Conservation (phyloP, 106 monocot species). For the Dendrobium nobile region DNA sequence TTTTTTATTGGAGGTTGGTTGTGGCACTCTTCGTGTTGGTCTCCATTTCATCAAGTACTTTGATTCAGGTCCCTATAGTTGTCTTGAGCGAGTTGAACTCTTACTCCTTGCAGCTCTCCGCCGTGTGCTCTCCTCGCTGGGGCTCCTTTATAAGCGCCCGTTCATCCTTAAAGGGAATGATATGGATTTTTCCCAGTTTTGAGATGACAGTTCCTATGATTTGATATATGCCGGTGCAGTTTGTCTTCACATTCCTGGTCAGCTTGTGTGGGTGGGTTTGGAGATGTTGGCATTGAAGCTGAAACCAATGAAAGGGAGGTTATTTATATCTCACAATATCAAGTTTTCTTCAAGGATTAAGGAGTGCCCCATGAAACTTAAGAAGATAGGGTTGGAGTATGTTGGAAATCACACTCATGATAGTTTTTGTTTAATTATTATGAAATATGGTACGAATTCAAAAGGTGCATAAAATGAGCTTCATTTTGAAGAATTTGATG, state of each 20-base stretch:
- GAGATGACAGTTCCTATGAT: slow-evolving; percentile 38
- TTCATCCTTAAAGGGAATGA: slow-evolving; percentile 73
- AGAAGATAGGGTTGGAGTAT: slow-evolving; percentile 64
- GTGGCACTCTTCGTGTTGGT: slow-evolving; percentile 91
- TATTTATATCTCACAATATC: slow-evolving; percentile 86
- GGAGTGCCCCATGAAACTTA: slow-evolving; percentile 65
- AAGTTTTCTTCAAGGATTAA: slow-evolving; percentile 85
- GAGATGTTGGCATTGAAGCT: slow-evolving; percentile 59
- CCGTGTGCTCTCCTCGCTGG: slow-evolving; percentile 84
- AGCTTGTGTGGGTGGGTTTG: slow-evolving; percentile 70
- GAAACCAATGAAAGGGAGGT: slow-evolving; percentile 55
- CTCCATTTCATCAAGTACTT: slow-evolving; percentile 88
- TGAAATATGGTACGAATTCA: slow-evolving; percentile 95
- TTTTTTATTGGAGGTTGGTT: slow-evolving; percentile 84
- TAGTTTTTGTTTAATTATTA: slow-evolving; percentile 26
- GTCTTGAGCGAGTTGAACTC: slow-evolving; percentile 78
- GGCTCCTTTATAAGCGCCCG: slow-evolving; percentile 70
- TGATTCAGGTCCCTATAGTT: slow-evolving; percentile 46
- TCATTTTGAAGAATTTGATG: neutral
- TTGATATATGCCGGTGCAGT: slow-evolving; percentile 91
- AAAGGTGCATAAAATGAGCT: slow-evolving; percentile 21
- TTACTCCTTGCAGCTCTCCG: slow-evolving; percentile 78
- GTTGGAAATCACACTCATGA: slow-evolving; percentile 18
- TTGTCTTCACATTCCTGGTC: slow-evolving; percentile 83
- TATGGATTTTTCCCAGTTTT: slow-evolving; percentile 68